Base-by-base conservation (phyloP, 2,329 filamentous ascomycete species). In the Ascosphaera acerosa region DNA sequence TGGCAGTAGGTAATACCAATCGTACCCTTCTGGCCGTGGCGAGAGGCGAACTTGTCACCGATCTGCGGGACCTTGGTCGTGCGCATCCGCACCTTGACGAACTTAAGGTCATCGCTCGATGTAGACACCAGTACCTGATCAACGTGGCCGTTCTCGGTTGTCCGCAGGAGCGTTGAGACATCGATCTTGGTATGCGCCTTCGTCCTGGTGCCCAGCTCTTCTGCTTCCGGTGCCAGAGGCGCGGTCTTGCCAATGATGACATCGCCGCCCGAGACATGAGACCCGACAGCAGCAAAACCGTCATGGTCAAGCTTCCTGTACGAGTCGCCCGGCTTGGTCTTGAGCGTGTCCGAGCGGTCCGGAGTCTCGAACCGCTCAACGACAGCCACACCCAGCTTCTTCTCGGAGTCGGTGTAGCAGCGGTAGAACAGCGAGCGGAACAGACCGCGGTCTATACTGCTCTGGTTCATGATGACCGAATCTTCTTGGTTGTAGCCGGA, bases 401-500 rank as follows among this genome's bases (percentile, higher is more conserved):
- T 94, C 57, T 97, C 87, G 40, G 81, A 80, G 47, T 97, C 87
- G 18, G 81, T 89, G 54, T 97, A 97, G 7, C 84, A 81, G 42
- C 89, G 73, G 66, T 91, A 97, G 61, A 94, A 97, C 33, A 97
- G 57, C 65, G 81, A 92, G 46, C 89, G 70, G 72, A 97, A 97
- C 3, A 97, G 63, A 38, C 87, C 87, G 46, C 87, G 76, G 52
- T 97, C 87, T 45, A 97, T 94, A 53, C 81, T 91, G 57, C 81
- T 92, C 58, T 97, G 87, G 53, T 97, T 97, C 87, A 97, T 94
- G 45, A 97, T 91, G 41, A 97, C 84, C 41, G 87, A 97, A 70
- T 97, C 87, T 80, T 97, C 87, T 52, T 97, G 89, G 54, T 97
- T 97, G 61, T 97, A 97, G 36, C 87, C 87, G 33, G 82, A 91